phyloP scores from a whole-genome alignment of 345 rosid species.

The Moricandia moricandioides region DNA sequence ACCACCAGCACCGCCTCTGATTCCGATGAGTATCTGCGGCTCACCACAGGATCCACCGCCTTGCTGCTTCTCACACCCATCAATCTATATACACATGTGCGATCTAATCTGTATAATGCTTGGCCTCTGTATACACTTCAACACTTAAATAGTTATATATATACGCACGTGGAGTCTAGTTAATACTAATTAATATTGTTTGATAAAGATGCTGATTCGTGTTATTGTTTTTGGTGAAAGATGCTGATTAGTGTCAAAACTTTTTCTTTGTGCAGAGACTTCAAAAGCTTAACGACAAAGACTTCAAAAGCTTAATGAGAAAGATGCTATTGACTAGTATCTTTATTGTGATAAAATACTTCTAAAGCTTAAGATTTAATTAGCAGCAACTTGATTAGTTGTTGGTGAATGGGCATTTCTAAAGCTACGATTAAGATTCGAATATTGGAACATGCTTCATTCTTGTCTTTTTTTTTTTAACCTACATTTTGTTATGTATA shows the following conservation, averaged over 20 bases:
- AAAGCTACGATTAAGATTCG: conserved; percentile 15
- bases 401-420: conserved; percentile 18
- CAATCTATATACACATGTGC: neutral
- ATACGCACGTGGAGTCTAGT: neutral
- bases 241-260: neutral
- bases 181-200: neutral
- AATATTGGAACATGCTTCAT: neutral
- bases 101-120: neutral
- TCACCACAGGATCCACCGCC: conserved; percentile 40
- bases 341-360: conserved; percentile 1
- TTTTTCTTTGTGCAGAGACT: neutral
- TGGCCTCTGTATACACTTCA: conserved; percentile 5
- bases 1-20: conserved; percentile 57
- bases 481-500: neutral
- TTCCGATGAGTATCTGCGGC: conserved; percentile 55
- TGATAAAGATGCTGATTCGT: neutral
- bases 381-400: conserved; percentile 10
- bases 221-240: neutral
- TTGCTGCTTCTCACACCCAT: conserved; percentile 34
- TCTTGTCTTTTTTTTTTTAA: neutral
- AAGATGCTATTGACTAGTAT: conserved; percentile 21
- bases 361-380: neutral
- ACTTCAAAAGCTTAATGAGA: conserved; percentile 2
- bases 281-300: conserved; percentile 16
- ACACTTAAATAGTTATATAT: neutral